Conservation (phyloP, 2,329 filamentous ascomycete genomes). For the Cordyceps fumosorosea region DNA sequence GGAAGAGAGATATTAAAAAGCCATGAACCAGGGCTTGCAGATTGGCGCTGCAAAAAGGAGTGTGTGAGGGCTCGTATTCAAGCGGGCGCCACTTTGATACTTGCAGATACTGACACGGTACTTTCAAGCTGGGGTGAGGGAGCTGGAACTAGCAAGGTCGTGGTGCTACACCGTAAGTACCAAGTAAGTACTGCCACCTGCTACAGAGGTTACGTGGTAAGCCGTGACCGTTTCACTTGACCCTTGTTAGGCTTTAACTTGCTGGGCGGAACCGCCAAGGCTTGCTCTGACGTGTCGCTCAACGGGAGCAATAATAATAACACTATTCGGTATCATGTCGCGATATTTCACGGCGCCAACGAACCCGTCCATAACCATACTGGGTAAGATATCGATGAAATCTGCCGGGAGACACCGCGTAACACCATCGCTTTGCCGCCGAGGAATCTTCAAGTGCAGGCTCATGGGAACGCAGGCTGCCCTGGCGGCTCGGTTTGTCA, state of each 20-base stretch:
- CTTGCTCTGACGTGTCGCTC: slow-evolving; percentile 5
- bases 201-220: not conserved
- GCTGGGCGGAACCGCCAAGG: not conserved
- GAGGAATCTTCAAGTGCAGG: not conserved
- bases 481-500: too few relatives aligned
- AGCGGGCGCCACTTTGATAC: not conserved
- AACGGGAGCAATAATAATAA: not conserved
- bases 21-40: not conserved
- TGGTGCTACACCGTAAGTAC: not conserved
- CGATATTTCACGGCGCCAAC: not conserved
- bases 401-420: not conserved
- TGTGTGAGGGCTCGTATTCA: slow-evolving; percentile 11
- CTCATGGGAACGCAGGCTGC: too few relatives aligned
- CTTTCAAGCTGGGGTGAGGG: not conserved
- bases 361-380: not conserved
- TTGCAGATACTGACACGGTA: not conserved
- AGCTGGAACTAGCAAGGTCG: too few relatives aligned
- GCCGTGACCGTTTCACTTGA: not conserved
- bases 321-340: not conserved
- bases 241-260: not conserved
- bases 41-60: slow-evolving; percentile 4
- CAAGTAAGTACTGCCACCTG: not conserved
- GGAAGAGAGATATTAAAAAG: not conserved
- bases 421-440: not conserved
- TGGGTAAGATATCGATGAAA: not conserved